These are phyloP conservation scores for Starmerella tilneyi DNA, from an alignment of 805 yeast genomes.

Conservation along the genomic window DNA sequence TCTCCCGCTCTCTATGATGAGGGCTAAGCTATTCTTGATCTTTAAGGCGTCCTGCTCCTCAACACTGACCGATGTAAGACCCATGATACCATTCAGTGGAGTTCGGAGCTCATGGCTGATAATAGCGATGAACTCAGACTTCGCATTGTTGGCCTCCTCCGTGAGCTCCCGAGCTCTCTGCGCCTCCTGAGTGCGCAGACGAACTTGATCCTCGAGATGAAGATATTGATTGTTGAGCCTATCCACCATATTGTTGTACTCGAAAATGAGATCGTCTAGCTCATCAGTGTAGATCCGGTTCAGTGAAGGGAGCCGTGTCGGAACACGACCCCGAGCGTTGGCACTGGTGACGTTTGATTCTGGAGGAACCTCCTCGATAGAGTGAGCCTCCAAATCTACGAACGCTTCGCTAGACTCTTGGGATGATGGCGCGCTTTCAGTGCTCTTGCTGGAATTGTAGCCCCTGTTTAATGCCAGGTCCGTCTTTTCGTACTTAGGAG, in stretches of 20 bases:
- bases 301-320: conserved; percentile 21
- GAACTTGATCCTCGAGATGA: conserved; percentile 79
- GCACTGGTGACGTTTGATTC: conserved; percentile 2
- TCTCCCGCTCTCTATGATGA: conserved; percentile 89
- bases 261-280: conserved; percentile 74
- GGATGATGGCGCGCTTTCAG: not conserved
- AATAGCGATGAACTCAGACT: conserved; percentile 85
- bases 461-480: too few species aligned
- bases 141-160: conserved; percentile 82
- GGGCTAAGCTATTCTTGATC: conserved; percentile 61
- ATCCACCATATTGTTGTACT: conserved; percentile 86
- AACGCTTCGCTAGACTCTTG: too few species aligned
- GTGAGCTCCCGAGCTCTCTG: conserved; percentile 41
- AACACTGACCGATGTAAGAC: conserved; percentile 92
- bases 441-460: not conserved
- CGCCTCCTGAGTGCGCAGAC: conserved; percentile 74
- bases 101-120: conserved; percentile 91
- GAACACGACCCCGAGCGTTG: conserved; percentile 13
- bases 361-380: not conserved
- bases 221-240: conserved; percentile 79
- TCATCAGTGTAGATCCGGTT: conserved; percentile 46
- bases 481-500: too few species aligned
- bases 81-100: conserved; percentile 90
- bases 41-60: conserved; percentile 63
- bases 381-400: not conserved